Evolutionary conservation across 177 flowering plant species (phyloP).

Genomic region (Tripterygium wilfordii): DNA sequence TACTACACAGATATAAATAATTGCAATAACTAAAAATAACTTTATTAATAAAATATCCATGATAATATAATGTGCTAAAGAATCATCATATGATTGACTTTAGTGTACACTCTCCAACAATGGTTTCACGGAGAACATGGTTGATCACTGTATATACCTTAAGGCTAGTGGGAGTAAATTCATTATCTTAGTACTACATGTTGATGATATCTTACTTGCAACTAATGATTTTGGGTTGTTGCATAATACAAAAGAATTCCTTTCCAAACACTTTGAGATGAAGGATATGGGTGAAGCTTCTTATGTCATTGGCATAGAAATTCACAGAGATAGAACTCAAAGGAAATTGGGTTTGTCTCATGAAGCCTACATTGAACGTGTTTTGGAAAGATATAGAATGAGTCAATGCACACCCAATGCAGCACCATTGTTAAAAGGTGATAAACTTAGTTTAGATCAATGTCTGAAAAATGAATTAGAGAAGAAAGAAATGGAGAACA

Average conservation of each 20-base stretch:
- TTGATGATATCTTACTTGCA: slow-evolving; percentile 5
- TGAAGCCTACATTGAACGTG: not conserved
- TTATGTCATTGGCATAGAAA: not conserved
- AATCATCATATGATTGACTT: too few species aligned
- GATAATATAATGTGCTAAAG: too few species aligned
- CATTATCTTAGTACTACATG: not conserved
- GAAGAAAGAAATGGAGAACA: not conserved
- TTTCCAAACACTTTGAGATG: not conserved
- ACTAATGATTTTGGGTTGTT: not conserved
- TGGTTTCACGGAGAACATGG: not conserved
- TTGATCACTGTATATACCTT: slow-evolving; percentile 2
- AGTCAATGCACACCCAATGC: not conserved
- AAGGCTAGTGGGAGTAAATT: not conserved
- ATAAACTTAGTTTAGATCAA: not conserved
- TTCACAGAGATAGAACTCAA: not conserved
- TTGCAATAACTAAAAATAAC: too few species aligned
- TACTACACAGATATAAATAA: too few species aligned
- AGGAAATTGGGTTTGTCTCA: not conserved
- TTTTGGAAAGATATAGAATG: slow-evolving; percentile 1
- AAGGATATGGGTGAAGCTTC: not conserved
- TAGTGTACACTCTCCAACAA: too few species aligned
- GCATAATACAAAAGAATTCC: not conserved
- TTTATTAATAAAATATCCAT: too few species aligned
- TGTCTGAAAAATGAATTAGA: not conserved
- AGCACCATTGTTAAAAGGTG: not conserved